A percentile compares a stretch with the other conserved stretches of the same genome.
These are phyloP conservation scores for Alternaria brassicicola DNA, from an alignment of 2,329 filamentous ascomycete species.

Conservation along the genomic window DNA sequence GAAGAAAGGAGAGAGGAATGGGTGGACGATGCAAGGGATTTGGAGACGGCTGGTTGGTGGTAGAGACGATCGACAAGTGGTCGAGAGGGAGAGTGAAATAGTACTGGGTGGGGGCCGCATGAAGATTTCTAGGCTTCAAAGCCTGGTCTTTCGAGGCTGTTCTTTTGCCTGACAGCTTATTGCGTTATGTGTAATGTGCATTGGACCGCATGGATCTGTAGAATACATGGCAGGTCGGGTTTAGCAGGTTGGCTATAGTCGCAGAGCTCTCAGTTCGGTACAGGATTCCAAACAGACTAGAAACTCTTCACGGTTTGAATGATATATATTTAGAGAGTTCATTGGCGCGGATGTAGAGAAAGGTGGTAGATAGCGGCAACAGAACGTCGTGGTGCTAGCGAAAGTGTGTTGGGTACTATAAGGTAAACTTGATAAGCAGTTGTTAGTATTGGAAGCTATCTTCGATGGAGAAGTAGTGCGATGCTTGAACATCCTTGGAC, in stretches of 20 bases:
- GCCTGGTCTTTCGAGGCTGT: not conserved
- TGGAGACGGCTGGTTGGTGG: not conserved
- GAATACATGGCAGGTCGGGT: not conserved
- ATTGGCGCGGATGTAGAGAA: not conserved
- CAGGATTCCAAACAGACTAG: not conserved
- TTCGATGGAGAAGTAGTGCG: not conserved
- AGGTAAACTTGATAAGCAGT: not conserved
- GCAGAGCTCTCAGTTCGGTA: not conserved
- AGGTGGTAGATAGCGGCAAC: not conserved
- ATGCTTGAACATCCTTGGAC: not conserved
- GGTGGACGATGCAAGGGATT: not conserved
- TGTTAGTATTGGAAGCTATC: not conserved
- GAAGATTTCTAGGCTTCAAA: not conserved
- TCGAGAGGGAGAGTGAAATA: not conserved
- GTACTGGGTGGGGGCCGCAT: not conserved
- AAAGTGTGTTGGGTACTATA: not conserved
- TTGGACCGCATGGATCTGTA: not conserved
- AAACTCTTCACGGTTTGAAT: not conserved
- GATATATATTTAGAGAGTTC: not conserved
- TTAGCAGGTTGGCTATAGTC: not conserved
- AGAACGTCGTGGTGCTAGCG: not conserved
- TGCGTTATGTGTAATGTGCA: not conserved
- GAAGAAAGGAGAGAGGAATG: not conserved
- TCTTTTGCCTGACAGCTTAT: not conserved
- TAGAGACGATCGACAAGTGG: not conserved